These are phyloP conservation scores for Cyclospora cayetanensis DNA, from an alignment of 169 alveolate species.

Conservation along the genomic window DNA sequence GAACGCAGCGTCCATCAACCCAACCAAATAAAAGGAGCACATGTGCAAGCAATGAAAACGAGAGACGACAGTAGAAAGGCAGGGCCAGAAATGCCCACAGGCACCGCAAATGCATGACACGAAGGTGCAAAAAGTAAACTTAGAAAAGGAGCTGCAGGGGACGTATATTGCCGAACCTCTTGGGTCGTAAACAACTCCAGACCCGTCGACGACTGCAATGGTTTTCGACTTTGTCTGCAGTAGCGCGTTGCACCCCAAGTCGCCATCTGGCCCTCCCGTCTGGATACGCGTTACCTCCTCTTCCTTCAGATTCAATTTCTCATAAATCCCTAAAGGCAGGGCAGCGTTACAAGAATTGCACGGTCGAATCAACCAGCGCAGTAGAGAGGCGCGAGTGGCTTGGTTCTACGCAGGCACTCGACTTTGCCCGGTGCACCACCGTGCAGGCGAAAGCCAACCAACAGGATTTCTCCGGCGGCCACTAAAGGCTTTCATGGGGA, in stretches of 20 bases:
- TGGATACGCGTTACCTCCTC: constrained; percentile 82
- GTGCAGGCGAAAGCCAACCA: too few relatives aligned
- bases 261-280: constrained; percentile 94
- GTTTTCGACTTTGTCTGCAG: constrained; percentile 84
- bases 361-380: too few relatives aligned
- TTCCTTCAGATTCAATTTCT: constrained; percentile 79
- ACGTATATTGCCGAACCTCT: constrained; percentile 76
- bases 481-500: too few relatives aligned
- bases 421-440: too few relatives aligned
- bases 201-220: constrained; percentile 86
- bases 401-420: too few relatives aligned
- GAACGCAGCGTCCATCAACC: neutral
- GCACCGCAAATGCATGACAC: neutral
- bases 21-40: too few relatives aligned
- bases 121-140: too few relatives aligned
- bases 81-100: neutral
- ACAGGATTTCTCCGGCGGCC: too few relatives aligned
- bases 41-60: too few relatives aligned
- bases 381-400: too few relatives aligned
- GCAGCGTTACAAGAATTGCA: too few relatives aligned
- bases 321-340: constrained; percentile 73
- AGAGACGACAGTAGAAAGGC: neutral
- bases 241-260: constrained; percentile 88
- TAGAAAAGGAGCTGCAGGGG: too few relatives aligned
- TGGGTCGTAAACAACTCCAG: constrained; percentile 89